Evolutionary conservation across 495 filamentous ascomycete species (phyloP).

Genomic region (Articulospora tetracladia): DNA sequence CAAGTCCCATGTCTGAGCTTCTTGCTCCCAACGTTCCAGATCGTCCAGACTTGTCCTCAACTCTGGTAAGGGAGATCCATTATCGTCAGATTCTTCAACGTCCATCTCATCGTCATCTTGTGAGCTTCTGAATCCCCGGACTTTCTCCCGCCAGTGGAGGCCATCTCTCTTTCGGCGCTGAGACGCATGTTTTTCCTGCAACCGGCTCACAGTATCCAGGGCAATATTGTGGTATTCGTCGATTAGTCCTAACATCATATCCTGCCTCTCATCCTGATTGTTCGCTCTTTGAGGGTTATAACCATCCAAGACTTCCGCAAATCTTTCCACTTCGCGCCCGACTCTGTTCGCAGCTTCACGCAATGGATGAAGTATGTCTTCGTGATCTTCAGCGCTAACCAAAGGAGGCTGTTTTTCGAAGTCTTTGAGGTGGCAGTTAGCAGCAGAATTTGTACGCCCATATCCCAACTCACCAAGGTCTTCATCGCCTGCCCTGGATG

Average conservation of each 20-base stretch:
- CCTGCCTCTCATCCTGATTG: constrained; percentile 18
- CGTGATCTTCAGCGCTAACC: constrained; percentile 19
- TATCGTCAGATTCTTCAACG: constrained; percentile 20
- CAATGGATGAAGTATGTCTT: constrained; percentile 27
- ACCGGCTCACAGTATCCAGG: constrained; percentile 24
- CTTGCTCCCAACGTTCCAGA: constrained; percentile 58
- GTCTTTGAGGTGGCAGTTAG: constrained; percentile 3
- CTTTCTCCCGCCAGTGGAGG: constrained; percentile 16
- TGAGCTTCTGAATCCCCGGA: constrained; percentile 18
- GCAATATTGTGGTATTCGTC: constrained; percentile 23
- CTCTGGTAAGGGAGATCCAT: constrained; percentile 5
- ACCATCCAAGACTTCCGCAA: constrained; percentile 26
- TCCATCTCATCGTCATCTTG: constrained; percentile 22
- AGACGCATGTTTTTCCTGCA: constrained; percentile 23
- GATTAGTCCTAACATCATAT: constrained; percentile 27
- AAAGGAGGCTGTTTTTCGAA: constrained; percentile 13
- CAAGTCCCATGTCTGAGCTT: constrained; percentile 86
- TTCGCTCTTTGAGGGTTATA: constrained; percentile 25
- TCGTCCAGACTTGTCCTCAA: constrained; percentile 23
- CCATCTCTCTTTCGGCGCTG: constrained; percentile 17
- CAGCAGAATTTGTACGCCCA: neutral
- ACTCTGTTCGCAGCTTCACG: constrained; percentile 30
- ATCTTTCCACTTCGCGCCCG: constrained; percentile 26
- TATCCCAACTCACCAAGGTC: constrained; percentile 8
- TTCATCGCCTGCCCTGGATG: constrained; percentile 8